Percentiles rank a stretch among this genome's conserved stretches.
Conservation (phyloP, 305 asterid genomes). For the Fraxinus baroniana region DNA sequence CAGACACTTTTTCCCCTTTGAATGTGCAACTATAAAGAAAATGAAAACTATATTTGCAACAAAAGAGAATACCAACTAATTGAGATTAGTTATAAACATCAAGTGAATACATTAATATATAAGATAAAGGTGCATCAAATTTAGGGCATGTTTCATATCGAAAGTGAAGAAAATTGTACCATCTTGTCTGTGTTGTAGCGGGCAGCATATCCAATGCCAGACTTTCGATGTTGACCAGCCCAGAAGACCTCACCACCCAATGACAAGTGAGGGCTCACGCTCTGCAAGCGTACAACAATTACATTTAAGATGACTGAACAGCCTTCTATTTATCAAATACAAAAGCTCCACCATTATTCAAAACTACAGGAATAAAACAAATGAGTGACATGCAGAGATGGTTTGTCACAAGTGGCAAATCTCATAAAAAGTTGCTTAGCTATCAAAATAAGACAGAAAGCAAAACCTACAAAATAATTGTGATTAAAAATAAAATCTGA, state of each 20-base stretch:
- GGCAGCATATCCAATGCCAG: constrained; percentile 90
- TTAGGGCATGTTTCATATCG: neutral
- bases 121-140: neutral
- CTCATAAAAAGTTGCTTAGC: neutral
- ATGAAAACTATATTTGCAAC: neutral
- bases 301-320: too few relatives aligned
- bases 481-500: neutral
- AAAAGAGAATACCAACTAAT: neutral
- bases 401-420: neutral
- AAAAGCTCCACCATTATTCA: neutral
- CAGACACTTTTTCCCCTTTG: neutral
- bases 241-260: constrained; percentile 97
- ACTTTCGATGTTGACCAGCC: constrained; percentile 96
- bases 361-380: neutral
- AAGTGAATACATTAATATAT: neutral
- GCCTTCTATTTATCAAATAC: neutral
- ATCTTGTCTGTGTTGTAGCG: constrained; percentile 91
- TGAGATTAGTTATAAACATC: neutral
- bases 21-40: neutral
- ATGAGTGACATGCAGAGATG: neutral
- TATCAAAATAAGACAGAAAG: neutral
- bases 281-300: constrained; percentile 40
- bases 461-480: neutral
- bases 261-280: constrained; percentile 69
- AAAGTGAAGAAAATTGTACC: constrained; percentile 40